Percentiles rank a stretch among this genome's conserved stretches.
phyloP scores from a whole-genome alignment of 2,329 filamentous ascomycete species.

The Alternaria alternata region DNA sequence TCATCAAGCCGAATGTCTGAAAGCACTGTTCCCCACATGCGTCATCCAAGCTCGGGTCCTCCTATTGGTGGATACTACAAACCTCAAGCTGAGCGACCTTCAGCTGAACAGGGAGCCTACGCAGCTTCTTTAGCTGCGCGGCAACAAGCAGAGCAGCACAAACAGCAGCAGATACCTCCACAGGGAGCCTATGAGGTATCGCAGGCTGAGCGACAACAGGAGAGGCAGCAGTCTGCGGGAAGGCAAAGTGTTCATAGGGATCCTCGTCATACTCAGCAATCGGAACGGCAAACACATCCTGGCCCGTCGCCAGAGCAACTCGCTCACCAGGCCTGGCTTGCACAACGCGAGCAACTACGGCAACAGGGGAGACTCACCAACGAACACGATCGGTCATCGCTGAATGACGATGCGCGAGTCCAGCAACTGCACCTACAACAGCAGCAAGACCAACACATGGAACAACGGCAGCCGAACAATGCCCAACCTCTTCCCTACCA shows the following conservation, averaged over 20 bases:
- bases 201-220: conserved; percentile 10
- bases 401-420: conserved; percentile 10
- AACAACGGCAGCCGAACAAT: conserved; percentile 14
- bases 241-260: conserved; percentile 4
- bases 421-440: conserved; percentile 26
- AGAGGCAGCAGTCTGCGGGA: conserved; percentile 5
- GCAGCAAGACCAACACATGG: conserved; percentile 15
- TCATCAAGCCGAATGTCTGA: conserved; percentile 8
- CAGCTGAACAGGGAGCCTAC: conserved; percentile 26
- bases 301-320: not conserved
- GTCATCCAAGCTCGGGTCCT: conserved; percentile 19
- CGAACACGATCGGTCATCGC: conserved; percentile 4
- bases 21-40: conserved; percentile 12
- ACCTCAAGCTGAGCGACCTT: conserved; percentile 22
- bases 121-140: conserved; percentile 23
- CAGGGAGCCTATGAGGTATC: conserved; percentile 11
- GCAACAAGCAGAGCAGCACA: conserved; percentile 22
- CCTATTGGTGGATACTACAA: conserved; percentile 38
- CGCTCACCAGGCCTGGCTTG: conserved; percentile 10
- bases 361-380: conserved; percentile 9
- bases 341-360: conserved; percentile 13
- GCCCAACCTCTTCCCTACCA: conserved; percentile 21
- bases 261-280: conserved; percentile 14
- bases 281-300: conserved; percentile 10
- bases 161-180: conserved; percentile 13